phyloP scores from a whole-genome alignment of 1,284 basidiomycete species.

The Apiotrichum veenhuisii region DNA sequence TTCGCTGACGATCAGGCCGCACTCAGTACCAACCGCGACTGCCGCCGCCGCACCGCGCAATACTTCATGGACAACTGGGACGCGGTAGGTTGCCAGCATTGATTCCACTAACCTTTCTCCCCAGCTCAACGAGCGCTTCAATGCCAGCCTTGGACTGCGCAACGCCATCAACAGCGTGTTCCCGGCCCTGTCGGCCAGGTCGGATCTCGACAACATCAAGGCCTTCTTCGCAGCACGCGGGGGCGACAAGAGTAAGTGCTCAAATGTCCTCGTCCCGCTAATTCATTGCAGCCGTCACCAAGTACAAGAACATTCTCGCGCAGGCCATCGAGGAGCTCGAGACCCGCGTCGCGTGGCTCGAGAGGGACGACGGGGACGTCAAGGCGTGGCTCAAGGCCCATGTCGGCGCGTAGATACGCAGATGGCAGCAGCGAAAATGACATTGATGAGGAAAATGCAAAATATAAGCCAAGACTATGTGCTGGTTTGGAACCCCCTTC shows the following conservation, averaged over 20 bases:
- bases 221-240: conserved; percentile 59
- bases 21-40: conserved; percentile 35
- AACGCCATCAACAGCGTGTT: conserved; percentile 55
- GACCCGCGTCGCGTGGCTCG: conserved; percentile 54
- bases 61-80: conserved; percentile 62
- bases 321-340: conserved; percentile 55
- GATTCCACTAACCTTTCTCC: conserved; percentile 16
- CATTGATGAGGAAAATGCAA: background rate
- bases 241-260: conserved; percentile 11
- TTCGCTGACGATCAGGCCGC: conserved; percentile 39
- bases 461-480: too few relatives aligned
- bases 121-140: conserved; percentile 70
- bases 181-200: conserved; percentile 59
- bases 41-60: conserved; percentile 34
- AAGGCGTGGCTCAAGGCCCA: conserved; percentile 58
- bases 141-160: conserved; percentile 59
- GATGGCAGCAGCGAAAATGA: background rate
- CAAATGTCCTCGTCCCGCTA: background rate
- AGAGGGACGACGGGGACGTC: conserved; percentile 53
- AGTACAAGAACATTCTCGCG: conserved; percentile 52
- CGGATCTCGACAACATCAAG: conserved; percentile 64
- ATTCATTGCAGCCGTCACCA: conserved; percentile 33
- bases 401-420: conserved; percentile 27
- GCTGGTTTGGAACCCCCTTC: too few relatives aligned
- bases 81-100: conserved; percentile 49